Evolutionary conservation across 495 filamentous ascomycete genomes (phyloP).

Genomic region (Penicillium pancosmium): DNA sequence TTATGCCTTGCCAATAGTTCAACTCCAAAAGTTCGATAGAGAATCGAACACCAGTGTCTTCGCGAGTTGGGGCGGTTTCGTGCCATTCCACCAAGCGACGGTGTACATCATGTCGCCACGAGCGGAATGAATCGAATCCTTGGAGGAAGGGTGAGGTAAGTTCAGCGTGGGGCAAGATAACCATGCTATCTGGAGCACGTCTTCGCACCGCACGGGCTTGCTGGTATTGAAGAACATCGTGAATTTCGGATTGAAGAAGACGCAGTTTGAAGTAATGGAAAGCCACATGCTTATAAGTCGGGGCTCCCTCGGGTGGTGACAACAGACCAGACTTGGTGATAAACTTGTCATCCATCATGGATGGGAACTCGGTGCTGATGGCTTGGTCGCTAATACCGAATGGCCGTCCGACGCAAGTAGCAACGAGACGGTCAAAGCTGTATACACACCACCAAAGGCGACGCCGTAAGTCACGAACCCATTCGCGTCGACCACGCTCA

Average conservation of each 20-base stretch:
- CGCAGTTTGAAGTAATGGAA: constrained; percentile 91
- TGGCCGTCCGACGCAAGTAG: constrained; percentile 87
- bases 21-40: constrained; percentile 84
- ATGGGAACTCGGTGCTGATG: constrained; percentile 92
- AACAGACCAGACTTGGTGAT: constrained; percentile 84
- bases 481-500: constrained; percentile 79
- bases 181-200: constrained; percentile 58
- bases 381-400: constrained; percentile 94
- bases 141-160: constrained; percentile 84
- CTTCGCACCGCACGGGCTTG: constrained; percentile 61
- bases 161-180: constrained; percentile 74
- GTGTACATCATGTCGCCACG: constrained; percentile 89
- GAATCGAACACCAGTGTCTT: constrained; percentile 84
- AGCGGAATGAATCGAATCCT: constrained; percentile 81
- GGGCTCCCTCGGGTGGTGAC: constrained; percentile 51
- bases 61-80: constrained; percentile 71
- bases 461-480: constrained; percentile 82
- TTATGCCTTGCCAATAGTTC: constrained; percentile 98
- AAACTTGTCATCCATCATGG: constrained; percentile 80
- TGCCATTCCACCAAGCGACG: constrained; percentile 85
- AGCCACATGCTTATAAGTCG: constrained; percentile 86
- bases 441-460: constrained; percentile 97
- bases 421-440: constrained; percentile 88
- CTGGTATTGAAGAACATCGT: constrained; percentile 90
- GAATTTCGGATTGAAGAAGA: constrained; percentile 92